Evolutionary conservation across 2,329 filamentous ascomycete genomes (phyloP), one percentile per base, ranked within the genome.

Genomic region (Ascochyta pisi): DNA sequence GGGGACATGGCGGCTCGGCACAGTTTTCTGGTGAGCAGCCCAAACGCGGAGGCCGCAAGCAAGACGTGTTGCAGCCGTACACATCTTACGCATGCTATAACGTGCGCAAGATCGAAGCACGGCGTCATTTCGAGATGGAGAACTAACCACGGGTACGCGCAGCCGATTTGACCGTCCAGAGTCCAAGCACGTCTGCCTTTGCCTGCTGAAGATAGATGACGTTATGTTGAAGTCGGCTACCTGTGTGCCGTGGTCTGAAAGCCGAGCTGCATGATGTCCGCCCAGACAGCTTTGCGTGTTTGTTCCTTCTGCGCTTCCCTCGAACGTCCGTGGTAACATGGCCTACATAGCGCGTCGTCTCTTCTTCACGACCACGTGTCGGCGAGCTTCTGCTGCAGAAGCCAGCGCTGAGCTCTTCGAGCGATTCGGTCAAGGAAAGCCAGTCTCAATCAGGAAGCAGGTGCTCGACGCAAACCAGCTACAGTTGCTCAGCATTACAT

Each of bases 391-490:
- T 22, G 72, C 67, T 26, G 48, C 57, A 10, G 66, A 70, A 58
- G 71, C 69, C 34, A 71, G 71, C 49, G 44, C 54, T 29, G 71
- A 74, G 50, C 62, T 74, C 15, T 62, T 73, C 34, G 54, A 66
- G 9, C 71, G 72, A 38, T 74, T 72, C 55, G 62, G 64, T 26
- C 60, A 54, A 50, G 55, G 54, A 4, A 65, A 63, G 16, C 70
- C 72, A 2, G 53, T 74, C 9, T 73, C 70, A 22, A 57, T 65
- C 7, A 68, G 72, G 12, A 67, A 63, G 37, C 70, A 74, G 40
- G 37, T 73, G 2, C 52, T 74, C 9, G 72, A 74, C 49, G 67
- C 64, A 9, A 74, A 74, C 15, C 72, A 74, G 50, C 46, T 73
- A 0, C 68, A 73, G n/a, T 56, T 73, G 6, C 58, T 74, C 15